phyloP scores from a whole-genome alignment of 129 eudicot species.

The Flaveria ramosissima region DNA sequence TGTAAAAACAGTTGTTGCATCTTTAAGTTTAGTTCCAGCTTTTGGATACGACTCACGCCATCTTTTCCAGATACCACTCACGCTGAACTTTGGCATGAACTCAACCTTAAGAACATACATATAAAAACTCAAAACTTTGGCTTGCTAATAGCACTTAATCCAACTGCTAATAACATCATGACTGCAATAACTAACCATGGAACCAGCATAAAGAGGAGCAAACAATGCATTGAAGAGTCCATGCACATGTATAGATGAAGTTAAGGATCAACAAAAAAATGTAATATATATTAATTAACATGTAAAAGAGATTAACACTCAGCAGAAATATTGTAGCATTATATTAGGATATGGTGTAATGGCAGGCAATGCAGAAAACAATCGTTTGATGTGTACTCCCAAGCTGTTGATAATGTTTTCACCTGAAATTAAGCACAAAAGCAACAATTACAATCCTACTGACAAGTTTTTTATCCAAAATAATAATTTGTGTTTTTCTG shows the following conservation, averaged over 20 bases:
- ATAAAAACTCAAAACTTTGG: background rate
- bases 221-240: constrained; percentile 91
- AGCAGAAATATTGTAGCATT: constrained; percentile 4
- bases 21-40: constrained; percentile 58
- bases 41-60: constrained; percentile 92
- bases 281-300: background rate
- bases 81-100: constrained; percentile 94
- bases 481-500: background rate
- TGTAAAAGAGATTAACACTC: background rate
- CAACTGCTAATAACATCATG: background rate
- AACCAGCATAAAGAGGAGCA: constrained; percentile 92
- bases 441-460: constrained; percentile 7
- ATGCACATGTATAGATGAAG: constrained; percentile 76
- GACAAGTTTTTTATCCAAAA: background rate
- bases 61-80: constrained; percentile 97
- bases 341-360: constrained; percentile 86
- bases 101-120: constrained; percentile 59
- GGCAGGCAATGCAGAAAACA: constrained; percentile 93
- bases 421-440: constrained; percentile 60
- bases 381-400: constrained; percentile 84
- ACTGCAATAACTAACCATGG: constrained; percentile 50
- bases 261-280: constrained; percentile 45
- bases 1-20: constrained; percentile 89
- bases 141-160: constrained; percentile 13
- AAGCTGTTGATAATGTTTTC: constrained; percentile 77